A percentile compares a stretch with the other conserved stretches of the same genome.
These are phyloP conservation scores for Recurvomyces mirabilis DNA, from an alignment of 495 filamentous ascomycete species.

Conservation along the genomic window DNA sequence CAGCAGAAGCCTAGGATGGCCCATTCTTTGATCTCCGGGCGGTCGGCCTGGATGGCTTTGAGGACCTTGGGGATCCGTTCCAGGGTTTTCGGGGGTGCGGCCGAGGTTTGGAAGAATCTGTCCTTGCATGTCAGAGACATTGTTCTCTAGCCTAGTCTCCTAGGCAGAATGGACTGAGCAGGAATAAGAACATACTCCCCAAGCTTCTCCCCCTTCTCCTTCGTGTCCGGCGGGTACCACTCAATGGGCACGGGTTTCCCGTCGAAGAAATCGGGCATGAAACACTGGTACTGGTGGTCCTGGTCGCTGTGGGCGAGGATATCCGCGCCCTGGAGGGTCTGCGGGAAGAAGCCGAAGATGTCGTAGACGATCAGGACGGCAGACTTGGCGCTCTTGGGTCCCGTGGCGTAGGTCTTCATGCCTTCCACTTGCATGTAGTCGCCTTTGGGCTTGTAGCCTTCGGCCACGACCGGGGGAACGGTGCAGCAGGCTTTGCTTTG, in stretches of 20 bases:
- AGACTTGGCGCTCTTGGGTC: constrained; percentile 44
- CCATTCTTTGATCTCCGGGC: constrained; percentile 60
- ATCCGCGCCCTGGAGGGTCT: constrained; percentile 58
- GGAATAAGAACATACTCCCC: constrained; percentile 29
- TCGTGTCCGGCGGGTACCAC: constrained; percentile 67
- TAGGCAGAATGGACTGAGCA: background rate
- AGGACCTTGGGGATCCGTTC: constrained; percentile 53
- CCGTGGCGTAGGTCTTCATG: constrained; percentile 60
- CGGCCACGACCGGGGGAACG: constrained; percentile 52
- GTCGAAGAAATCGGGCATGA: constrained; percentile 56
- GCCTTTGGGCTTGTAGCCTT: constrained; percentile 53
- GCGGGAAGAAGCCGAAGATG: constrained; percentile 62
- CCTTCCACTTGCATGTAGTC: constrained; percentile 45
- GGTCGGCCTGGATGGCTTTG: constrained; percentile 36
- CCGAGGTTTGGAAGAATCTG: constrained; percentile 61
- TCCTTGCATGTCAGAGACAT: too few relatives aligned
- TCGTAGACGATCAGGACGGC: constrained; percentile 56
- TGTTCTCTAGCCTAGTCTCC: background rate
- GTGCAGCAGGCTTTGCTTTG: constrained; percentile 51
- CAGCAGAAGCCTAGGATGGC: constrained; percentile 90
- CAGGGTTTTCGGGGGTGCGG: constrained; percentile 50
- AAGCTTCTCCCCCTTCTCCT: constrained; percentile 68
- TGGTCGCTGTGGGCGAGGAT: constrained; percentile 50
- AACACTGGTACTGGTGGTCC: constrained; percentile 48
- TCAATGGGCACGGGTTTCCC: constrained; percentile 44